Conservation (phyloP, 306 rosid species). For the Lotus japonicus region DNA sequence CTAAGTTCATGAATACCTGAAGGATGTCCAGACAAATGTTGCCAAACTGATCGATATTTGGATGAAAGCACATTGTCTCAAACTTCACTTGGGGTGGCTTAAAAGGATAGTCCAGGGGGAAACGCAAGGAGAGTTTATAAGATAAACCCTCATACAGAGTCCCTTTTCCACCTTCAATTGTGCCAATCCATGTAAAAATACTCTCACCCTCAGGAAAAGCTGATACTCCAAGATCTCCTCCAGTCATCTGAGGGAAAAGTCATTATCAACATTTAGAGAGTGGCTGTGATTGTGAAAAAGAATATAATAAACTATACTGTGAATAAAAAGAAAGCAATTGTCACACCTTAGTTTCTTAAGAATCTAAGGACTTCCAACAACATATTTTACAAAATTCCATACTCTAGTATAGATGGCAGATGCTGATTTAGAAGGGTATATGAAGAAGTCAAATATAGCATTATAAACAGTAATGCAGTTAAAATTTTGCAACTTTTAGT, state of each 20-base stretch:
- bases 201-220: constrained; percentile 92
- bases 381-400: neutral
- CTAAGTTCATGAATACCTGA: constrained; percentile 51
- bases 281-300: neutral
- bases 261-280: neutral
- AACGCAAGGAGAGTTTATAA: constrained; percentile 81
- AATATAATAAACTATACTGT: neutral
- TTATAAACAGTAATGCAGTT: no score
- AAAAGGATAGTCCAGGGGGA: constrained; percentile 89
- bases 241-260: constrained; percentile 61
- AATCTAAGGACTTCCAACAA: neutral
- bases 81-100: constrained; percentile 94
- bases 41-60: constrained; percentile 95
- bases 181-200: constrained; percentile 91
- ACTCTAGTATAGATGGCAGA: neutral
- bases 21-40: constrained; percentile 96
- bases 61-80: constrained; percentile 94
- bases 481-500: no score
- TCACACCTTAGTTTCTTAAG: neutral
- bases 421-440: no score
- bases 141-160: constrained; percentile 85
- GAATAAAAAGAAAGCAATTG: neutral
- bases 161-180: constrained; percentile 95
- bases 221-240: constrained; percentile 90
- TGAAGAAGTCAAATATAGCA: no score